Evolutionary conservation across 2,329 filamentous ascomycete species (phyloP).

Genomic region (Dactylellina drechsleri): DNA sequence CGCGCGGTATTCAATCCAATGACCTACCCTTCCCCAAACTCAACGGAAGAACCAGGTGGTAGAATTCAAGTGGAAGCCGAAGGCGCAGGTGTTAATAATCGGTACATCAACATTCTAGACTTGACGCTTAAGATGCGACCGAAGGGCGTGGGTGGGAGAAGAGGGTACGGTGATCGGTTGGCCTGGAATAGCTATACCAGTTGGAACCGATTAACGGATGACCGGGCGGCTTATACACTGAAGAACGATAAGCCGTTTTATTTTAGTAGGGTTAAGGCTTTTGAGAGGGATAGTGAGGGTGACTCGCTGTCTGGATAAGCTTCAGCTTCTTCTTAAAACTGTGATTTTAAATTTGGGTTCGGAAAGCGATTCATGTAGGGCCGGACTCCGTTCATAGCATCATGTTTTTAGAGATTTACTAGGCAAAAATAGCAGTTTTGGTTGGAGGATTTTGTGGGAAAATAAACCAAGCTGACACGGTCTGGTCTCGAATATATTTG

Average conservation of each 20-base stretch:
- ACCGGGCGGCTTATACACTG: slow-evolving; percentile 82
- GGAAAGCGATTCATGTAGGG: no score
- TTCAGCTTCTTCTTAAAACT: no score
- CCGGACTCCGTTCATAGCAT: no score
- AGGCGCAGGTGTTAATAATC: slow-evolving; percentile 67
- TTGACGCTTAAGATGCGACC: slow-evolving; percentile 70
- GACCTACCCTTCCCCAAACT: slow-evolving; percentile 51
- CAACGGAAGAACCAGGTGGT: slow-evolving; percentile 61
- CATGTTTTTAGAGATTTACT: no score
- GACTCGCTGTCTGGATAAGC: background rate
- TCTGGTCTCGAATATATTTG: no score
- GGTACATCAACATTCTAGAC: slow-evolving; percentile 88
- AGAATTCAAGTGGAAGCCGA: slow-evolving; percentile 84
- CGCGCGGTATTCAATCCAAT: slow-evolving; percentile 67
- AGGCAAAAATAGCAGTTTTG: no score
- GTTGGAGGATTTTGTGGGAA: no score
- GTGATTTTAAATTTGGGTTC: no score
- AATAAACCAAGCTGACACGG: no score
- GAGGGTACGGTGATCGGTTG: slow-evolving; percentile 80
- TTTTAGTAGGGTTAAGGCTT: slow-evolving; percentile 74
- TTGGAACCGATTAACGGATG: slow-evolving; percentile 87
- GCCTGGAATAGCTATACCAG: slow-evolving; percentile 90
- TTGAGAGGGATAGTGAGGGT: slow-evolving; percentile 64
- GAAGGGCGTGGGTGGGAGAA: slow-evolving; percentile 65
- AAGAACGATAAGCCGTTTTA: slow-evolving; percentile 74